phyloP scores from a whole-genome alignment of 176 grass and related monocot genomes.

The Oryza australiensis region DNA sequence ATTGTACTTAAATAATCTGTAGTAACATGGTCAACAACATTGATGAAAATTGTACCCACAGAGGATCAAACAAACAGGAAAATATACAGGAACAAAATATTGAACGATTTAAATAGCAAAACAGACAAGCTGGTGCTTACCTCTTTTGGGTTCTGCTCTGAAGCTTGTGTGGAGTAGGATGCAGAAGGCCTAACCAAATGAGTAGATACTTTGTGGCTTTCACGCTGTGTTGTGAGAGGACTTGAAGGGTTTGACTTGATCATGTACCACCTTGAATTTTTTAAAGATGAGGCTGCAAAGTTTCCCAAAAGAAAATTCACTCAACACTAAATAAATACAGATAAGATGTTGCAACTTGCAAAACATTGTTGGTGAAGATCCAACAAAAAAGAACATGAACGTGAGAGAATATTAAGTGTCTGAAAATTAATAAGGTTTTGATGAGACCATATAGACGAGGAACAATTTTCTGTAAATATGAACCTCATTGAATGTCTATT shows the following conservation, averaged over 20 bases:
- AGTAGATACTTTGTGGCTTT: constrained; percentile 34
- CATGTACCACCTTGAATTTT: constrained; percentile 48
- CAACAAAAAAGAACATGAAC: constrained; percentile 24
- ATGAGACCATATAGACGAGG: neutral
- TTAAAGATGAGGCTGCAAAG: constrained; percentile 36
- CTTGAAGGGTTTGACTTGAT: constrained; percentile 43
- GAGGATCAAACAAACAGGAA: constrained; percentile 5
- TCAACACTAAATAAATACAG: constrained; percentile 19
- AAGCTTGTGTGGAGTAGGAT: constrained; percentile 82
- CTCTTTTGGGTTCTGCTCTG: constrained; percentile 71
- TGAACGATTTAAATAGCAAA: constrained; percentile 17
- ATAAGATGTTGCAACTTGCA: neutral
- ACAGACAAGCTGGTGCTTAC: constrained; percentile 38
- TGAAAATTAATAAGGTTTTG: neutral
- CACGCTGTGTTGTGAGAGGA: constrained; percentile 33
- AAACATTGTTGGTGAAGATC: neutral
- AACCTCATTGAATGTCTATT: neutral
- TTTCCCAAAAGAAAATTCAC: constrained; percentile 21
- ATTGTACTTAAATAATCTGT: neutral
- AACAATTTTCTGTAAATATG: constrained; percentile 2
- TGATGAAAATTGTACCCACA: constrained; percentile 4
- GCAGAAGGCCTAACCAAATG: constrained; percentile 56
- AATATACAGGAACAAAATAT: neutral
- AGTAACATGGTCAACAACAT: constrained; percentile 6
- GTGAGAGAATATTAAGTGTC: neutral